Conservation (phyloP, 331 rosid genomes). For the Saraca asoca region DNA sequence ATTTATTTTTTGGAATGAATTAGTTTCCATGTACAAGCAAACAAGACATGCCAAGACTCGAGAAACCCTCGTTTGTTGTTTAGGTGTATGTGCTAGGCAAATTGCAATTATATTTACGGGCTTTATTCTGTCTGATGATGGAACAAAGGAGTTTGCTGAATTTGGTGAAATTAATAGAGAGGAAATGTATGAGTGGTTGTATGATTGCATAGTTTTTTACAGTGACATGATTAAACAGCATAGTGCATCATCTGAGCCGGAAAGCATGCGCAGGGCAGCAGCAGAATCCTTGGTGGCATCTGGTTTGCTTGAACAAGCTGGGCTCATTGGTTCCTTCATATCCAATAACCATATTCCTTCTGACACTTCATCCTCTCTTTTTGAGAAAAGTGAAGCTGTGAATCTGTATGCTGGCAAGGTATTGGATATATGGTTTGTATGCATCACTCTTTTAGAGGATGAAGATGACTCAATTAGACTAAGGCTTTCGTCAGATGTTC, state of each 20-base stretch:
- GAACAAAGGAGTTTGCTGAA: conserved; percentile 24
- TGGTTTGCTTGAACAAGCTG: conserved; percentile 84
- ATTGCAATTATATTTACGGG: conserved; percentile 50
- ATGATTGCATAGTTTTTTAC: conserved; percentile 58
- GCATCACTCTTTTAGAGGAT: conserved; percentile 90
- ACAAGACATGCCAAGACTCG: conserved; percentile 78
- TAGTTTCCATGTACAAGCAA: conserved; percentile 58
- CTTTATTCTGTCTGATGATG: conserved; percentile 44
- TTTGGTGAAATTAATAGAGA: conserved; percentile 36
- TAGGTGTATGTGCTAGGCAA: conserved; percentile 73
- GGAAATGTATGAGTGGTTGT: conserved; percentile 40
- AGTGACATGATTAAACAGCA: conserved; percentile 54
- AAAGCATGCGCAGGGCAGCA: conserved; percentile 77
- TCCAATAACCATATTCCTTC: conserved; percentile 41
- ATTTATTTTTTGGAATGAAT: conserved; percentile 73
- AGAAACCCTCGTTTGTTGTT: conserved; percentile 70
- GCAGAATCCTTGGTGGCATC: conserved; percentile 83
- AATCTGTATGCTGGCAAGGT: conserved; percentile 66
- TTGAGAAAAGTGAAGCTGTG: conserved; percentile 50
- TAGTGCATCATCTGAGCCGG: conserved; percentile 71
- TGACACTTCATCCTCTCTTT: conserved; percentile 35
- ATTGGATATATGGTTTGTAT: conserved; percentile 74
- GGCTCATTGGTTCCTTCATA: conserved; percentile 48
- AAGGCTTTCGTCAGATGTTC: conserved; percentile 72
- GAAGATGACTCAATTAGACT: conserved; percentile 78